Conservation (phyloP, 306 rosid species). For the Sechiopsis laciniata region DNA sequence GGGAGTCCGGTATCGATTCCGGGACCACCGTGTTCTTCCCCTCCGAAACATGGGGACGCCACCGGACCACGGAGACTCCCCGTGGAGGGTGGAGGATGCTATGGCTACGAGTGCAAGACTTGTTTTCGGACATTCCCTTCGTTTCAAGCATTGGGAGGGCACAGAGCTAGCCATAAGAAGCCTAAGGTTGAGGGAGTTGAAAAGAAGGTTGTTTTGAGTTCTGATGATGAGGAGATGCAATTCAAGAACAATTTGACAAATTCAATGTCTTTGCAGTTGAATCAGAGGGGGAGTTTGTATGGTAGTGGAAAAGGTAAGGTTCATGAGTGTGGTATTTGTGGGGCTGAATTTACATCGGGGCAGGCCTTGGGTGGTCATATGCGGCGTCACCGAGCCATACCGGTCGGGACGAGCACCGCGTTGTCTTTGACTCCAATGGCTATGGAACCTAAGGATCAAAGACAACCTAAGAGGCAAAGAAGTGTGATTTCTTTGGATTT, state of each 20-base stretch:
- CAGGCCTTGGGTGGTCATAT: conserved; percentile 96
- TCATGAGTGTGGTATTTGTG: conserved; percentile 85
- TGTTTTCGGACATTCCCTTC: conserved; percentile 77
- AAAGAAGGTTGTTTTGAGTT: conserved; percentile 19
- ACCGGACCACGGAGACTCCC: too few species aligned
- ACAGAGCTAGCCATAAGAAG: conserved; percentile 89
- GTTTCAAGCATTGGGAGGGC: conserved; percentile 88
- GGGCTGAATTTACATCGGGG: conserved; percentile 85
- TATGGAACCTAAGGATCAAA: conserved; percentile 30
- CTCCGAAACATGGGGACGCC: not conserved
- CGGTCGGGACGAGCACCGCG: conserved; percentile 32
- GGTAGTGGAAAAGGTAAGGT: conserved; percentile 34
- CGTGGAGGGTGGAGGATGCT: not conserved
- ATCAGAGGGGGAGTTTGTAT: conserved; percentile 33
- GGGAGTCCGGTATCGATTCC: conserved; percentile 38
- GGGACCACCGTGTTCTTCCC: too few species aligned
- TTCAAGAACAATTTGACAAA: conserved; percentile 19
- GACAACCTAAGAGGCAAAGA: conserved; percentile 43
- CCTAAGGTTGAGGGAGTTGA: conserved; percentile 33
- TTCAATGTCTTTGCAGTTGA: conserved; percentile 47
- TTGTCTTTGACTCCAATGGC: conserved; percentile 51
- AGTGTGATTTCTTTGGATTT: conserved; percentile 59
- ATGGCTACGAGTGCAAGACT: conserved; percentile 75
- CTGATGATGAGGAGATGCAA: conserved; percentile 28
- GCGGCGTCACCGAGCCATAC: conserved; percentile 70